These are phyloP conservation scores for Daldinia sp. DNA, from an alignment of 2,329 filamentous ascomycete genomes.

Conservation along the genomic window DNA sequence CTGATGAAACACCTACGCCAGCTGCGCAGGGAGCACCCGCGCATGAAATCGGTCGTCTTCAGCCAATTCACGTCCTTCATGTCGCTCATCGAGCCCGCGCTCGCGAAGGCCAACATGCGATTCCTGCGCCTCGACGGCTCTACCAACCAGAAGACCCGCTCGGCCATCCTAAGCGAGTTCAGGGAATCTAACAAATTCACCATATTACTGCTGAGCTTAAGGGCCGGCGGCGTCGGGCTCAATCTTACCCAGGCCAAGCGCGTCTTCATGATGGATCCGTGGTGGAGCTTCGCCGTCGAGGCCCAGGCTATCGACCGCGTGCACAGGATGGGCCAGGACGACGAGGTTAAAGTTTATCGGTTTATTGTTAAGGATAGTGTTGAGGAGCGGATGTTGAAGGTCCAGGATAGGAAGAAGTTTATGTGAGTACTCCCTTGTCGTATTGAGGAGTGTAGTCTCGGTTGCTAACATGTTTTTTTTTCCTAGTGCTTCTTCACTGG, in stretches of 20 bases:
- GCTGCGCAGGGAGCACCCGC: slow-evolving; percentile 73
- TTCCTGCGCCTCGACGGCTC: slow-evolving; percentile 92
- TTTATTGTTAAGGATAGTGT: slow-evolving; percentile 94
- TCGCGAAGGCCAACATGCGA: slow-evolving; percentile 77
- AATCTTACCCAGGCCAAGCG: slow-evolving; percentile 90
- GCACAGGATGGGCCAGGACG: slow-evolving; percentile 93
- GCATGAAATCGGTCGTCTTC: slow-evolving; percentile 91
- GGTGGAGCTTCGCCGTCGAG: slow-evolving; percentile 98
- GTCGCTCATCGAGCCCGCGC: slow-evolving; percentile 86
- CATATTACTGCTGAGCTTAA: slow-evolving; percentile 84
- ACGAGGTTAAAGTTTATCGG: slow-evolving; percentile 85
- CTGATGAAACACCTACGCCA: slow-evolving; percentile 80
- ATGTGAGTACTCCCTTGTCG: slow-evolving; percentile 69
- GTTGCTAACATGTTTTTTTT: slow-evolving; percentile 42
- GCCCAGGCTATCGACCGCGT: slow-evolving; percentile 98
- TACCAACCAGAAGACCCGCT: slow-evolving; percentile 87
- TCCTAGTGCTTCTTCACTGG: slow-evolving; percentile 85
- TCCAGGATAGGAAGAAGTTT: slow-evolving; percentile 97
- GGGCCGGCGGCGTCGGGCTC: slow-evolving; percentile 92
- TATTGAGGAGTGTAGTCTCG: neutral
- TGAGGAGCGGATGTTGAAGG: slow-evolving; percentile 91
- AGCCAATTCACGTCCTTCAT: slow-evolving; percentile 98
- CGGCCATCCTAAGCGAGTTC: slow-evolving; percentile 82
- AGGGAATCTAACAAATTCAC: slow-evolving; percentile 70
- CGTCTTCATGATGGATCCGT: slow-evolving; percentile 99